These are phyloP conservation scores for Solanum dulcamara DNA, from an alignment of 257 asterid genomes.

Conservation along the genomic window DNA sequence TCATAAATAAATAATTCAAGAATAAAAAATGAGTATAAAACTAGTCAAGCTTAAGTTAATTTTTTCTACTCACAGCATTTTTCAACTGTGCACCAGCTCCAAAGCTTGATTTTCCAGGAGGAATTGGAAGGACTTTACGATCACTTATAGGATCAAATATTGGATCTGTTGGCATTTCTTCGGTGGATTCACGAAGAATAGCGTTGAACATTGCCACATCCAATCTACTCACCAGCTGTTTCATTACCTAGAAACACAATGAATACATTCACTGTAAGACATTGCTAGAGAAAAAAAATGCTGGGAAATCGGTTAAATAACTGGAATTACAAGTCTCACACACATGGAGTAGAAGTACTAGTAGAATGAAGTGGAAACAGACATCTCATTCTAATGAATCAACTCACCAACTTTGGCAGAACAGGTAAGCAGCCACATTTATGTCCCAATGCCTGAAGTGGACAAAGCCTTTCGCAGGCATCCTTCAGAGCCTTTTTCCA, in stretches of 20 bases:
- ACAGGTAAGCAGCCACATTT: constrained; percentile 81
- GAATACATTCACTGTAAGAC: background rate
- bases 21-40: background rate
- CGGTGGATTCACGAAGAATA: constrained; percentile 68
- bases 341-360: background rate
- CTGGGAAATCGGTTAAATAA: background rate
- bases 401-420: constrained; percentile 65
- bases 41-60: background rate
- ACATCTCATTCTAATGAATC: background rate
- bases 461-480: constrained; percentile 91
- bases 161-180: constrained; percentile 89
- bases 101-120: constrained; percentile 73
- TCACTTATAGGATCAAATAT: constrained; percentile 84
- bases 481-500: constrained; percentile 93
- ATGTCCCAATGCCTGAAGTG: constrained; percentile 56
- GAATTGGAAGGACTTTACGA: constrained; percentile 64
- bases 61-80: constrained; percentile 55
- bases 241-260: constrained; percentile 54
- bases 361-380: background rate
- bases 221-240: constrained; percentile 70
- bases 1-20: background rate
- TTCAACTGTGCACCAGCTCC: constrained; percentile 87
- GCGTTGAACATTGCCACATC: constrained; percentile 97
- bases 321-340: background rate
- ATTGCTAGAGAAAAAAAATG: background rate